Evolutionary conservation across 2,329 filamentous ascomycete genomes (phyloP).

Genomic region (Myriosclerotinia duriaeana): DNA sequence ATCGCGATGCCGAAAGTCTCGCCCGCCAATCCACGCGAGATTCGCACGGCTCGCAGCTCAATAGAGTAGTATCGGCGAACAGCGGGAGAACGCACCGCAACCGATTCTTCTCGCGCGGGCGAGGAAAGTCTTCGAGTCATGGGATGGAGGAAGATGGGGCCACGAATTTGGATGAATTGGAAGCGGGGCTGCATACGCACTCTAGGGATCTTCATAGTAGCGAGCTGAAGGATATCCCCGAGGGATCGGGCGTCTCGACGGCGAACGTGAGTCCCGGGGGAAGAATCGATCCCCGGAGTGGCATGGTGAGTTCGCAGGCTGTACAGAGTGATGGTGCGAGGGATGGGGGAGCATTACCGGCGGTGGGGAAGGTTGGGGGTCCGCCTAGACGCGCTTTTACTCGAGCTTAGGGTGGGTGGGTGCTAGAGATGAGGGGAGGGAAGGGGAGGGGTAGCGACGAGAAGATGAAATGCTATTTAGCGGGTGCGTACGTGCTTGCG

Average conservation of each 20-base stretch:
- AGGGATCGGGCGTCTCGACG: slow-evolving; percentile 34
- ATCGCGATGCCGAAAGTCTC: slow-evolving; percentile 28
- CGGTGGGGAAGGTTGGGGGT: slow-evolving; percentile 1
- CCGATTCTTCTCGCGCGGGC: slow-evolving; percentile 55
- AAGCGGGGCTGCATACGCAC: slow-evolving; percentile 31
- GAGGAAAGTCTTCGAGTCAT: slow-evolving; percentile 35
- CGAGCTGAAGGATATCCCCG: slow-evolving; percentile 43
- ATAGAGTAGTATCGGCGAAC: slow-evolving; percentile 39
- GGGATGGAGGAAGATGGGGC: slow-evolving; percentile 29
- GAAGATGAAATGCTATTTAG: not conserved
- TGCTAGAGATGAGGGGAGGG: not conserved
- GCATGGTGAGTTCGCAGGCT: slow-evolving; percentile 39
- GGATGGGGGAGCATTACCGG: slow-evolving; percentile 35
- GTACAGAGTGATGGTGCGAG: slow-evolving; percentile 33
- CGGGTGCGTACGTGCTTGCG: not conserved
- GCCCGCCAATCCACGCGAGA: slow-evolving; percentile 30
- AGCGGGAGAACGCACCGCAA: slow-evolving; percentile 53
- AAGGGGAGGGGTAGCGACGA: not conserved
- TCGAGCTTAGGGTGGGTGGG: not conserved
- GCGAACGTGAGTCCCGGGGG: slow-evolving; percentile 20
- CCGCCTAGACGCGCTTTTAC: slow-evolving; percentile 13
- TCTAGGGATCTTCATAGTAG: slow-evolving; percentile 42
- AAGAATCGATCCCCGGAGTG: slow-evolving; percentile 40
- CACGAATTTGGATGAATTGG: slow-evolving; percentile 36
- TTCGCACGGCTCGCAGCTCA: slow-evolving; percentile 26